Evolutionary conservation across 179 eudicot genomes (phyloP), one percentile per base, ranked within the genome.

Genomic region (Beta corolliflora): DNA sequence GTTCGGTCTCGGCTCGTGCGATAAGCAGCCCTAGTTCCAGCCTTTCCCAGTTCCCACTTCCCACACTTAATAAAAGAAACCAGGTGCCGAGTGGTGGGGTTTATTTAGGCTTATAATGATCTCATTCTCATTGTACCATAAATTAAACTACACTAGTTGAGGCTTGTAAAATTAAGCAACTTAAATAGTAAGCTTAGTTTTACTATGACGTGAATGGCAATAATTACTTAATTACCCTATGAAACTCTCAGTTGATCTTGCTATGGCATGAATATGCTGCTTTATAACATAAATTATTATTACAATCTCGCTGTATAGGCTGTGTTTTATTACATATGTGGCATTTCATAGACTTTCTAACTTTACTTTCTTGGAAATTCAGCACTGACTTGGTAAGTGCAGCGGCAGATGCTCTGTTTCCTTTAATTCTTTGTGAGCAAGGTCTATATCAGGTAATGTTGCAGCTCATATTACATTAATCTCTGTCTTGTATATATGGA

Each of bases 381-480:
- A 94, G 98, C 83, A 84, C 89, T 69, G 99, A 96, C 86, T 89
- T 94, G 61, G 92, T 94, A 78, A 87, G 98, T 81, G 88, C 93
- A 80, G 96, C 98, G 44, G 99, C 99, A 18, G 98, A 94, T 89
- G 99, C 98, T 84, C 91, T 96, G 54, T 91, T 96, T 83, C 97
- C 98, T 1, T 80, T 96, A 82, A 94, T 96, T 85, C 93, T 96
- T 56, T 92, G 98, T 81, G 99, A 94, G 81, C 99, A 91, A 71
- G 86, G 75, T 63, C 90, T 93, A 79, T 96, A 90, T 84, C 98
- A 96, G 98, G 99, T 96, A 83, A n/a, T 46, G 31, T 78, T 50
- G 21, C 53, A 52, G 59, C 77, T 67, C 68, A 25, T 29, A 71
- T 36, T 36, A 76, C 50, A 25, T 52, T 71, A 41, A 64, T 44